Evolutionary conservation across 2,329 filamentous ascomycete species (phyloP).

Genomic region (Trichoderma simmonsii): DNA sequence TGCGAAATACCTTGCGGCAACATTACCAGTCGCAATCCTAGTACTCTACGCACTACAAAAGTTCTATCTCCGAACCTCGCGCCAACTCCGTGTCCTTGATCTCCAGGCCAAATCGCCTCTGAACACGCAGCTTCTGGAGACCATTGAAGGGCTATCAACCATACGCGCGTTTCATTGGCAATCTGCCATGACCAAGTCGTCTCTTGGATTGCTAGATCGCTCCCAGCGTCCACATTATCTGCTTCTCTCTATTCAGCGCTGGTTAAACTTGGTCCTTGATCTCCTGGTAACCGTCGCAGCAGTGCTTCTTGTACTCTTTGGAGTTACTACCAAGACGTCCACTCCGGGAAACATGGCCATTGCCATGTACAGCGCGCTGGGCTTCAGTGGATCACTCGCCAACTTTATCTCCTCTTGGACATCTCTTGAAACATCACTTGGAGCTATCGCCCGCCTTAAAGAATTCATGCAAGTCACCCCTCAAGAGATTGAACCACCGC

Average conservation of each 20-base stretch:
- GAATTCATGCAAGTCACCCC: constrained; percentile 24
- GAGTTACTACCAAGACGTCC: constrained; percentile 29
- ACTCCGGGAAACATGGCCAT: constrained; percentile 25
- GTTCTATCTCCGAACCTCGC: constrained; percentile 35
- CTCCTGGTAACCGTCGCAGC: constrained; percentile 33
- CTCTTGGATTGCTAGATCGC: constrained; percentile 41
- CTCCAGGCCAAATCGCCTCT: constrained; percentile 37
- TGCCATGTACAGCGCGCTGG: constrained; percentile 20
- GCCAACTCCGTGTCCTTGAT: constrained; percentile 37
- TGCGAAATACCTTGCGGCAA: constrained; percentile 44
- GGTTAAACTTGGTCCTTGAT: constrained; percentile 49
- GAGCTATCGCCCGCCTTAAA: constrained; percentile 20
- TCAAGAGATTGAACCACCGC: constrained; percentile 20
- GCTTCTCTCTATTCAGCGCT: constrained; percentile 48
- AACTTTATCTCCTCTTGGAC: background rate
- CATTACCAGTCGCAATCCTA: constrained; percentile 39
- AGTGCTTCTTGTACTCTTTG: constrained; percentile 33
- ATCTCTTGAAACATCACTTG: background rate
- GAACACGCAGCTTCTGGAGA: constrained; percentile 40
- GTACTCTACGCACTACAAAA: constrained; percentile 28
- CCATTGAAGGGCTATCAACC: constrained; percentile 45
- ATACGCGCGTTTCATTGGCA: constrained; percentile 51
- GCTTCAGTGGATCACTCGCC: background rate
- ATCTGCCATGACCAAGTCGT: constrained; percentile 36
- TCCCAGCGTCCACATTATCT: constrained; percentile 52